Base-by-base conservation (phyloP, 140 eudicot genomes). In the Cichorium intybus region DNA sequence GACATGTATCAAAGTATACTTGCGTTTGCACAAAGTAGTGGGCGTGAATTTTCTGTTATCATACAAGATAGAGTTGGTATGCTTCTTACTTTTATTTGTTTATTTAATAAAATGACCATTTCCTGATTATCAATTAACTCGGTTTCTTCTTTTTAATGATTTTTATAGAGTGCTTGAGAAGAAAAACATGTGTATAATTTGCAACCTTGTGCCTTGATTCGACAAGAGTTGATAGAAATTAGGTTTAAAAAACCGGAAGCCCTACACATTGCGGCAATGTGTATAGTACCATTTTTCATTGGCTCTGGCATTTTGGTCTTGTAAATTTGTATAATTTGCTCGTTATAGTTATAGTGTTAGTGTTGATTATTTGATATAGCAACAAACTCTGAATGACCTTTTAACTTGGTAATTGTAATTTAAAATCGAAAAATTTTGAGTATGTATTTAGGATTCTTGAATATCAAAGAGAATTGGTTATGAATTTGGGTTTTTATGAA, bases 21-120 rank as follows among this genome's bases (percentile, higher is more conserved):
- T 34, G 74, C 79, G 35, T 85, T 79, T 77, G 84, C 93, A 50
- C 90, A 85, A 57, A 72, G 79, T 31, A 50, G 73, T 7, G 95
- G 93, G 43, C 54, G 62, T 33, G 88, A 85, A 62, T 72, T 33
- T 75, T 85, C 90, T 52, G 81, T 76, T 66, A 49, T 74, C 59
- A 79, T 92, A 62, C 87, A 72, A 69, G 77, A 83, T 56, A 77
- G 90, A 64, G 57, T 88, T 6, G 96, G 98, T 92, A 87, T 63
- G 79, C 52, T 53, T 28, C 64, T 53, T 66, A 5, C 20, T 41
- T 11, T 4, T 18, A 29, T 71, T 6, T 58, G 9, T 35, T 56
- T 29, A 0, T 14, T 47, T 12, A 46, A 26, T 17, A 24, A 10
- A 9, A 47, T 66, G 15, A 12, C 5, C 37, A 3, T 24, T 17